Evolutionary conservation across 345 rosid genomes (phyloP), one percentile per base, ranked within the genome.

Genomic region (Hibiscus tridactylites): DNA sequence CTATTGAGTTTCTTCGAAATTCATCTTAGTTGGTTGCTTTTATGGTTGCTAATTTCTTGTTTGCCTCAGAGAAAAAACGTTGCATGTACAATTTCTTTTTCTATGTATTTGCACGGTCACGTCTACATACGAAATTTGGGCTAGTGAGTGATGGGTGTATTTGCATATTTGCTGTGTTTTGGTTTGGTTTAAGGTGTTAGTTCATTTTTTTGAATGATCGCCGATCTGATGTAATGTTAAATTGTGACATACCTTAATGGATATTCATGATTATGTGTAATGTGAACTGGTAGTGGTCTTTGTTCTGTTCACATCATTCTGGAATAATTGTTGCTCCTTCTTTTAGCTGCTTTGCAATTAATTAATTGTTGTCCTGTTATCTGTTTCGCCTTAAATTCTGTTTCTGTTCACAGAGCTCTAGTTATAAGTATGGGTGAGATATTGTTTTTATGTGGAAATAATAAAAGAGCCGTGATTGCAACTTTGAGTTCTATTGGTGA

Each of bases 371-470:
- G 19, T 49, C n/a, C 50, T 37, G 6, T 56, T 33, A 7, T 37
- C 57, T 28, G 16, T 19, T 37, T 70, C 6, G 42, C 9, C 28
- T 49, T 47, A 52, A 35, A 62, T 21, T 28, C 15, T 74, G 4
- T 67, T 62, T 57, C 16, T 37, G 21, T 66, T 61, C 58, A 24
- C 84, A 92, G 99, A 82, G 96, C 97, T 60, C 83, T 95, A 68
- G 91, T 92, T 60, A 87, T 82, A 73, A 92, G 99, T 80, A 92
- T 92, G 98, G 80, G 87, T 71, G 99, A 95, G 88, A 92, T 95
- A 79, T 85, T 95, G 74, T 90, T 95, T 71, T 71, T 76, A 53
- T 92, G 99, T 79, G 99, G 99, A 79, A 87, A 78, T 79, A 81
- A 85, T 75, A 84, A 81, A 74, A 83, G 87, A 47, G 96, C 88